Percentiles rank a stretch among this genome's conserved stretches.
These are phyloP conservation scores for Salmacisia buchloeana DNA, from an alignment of 1,284 basidiomycete genomes.

Conservation along the genomic window DNA sequence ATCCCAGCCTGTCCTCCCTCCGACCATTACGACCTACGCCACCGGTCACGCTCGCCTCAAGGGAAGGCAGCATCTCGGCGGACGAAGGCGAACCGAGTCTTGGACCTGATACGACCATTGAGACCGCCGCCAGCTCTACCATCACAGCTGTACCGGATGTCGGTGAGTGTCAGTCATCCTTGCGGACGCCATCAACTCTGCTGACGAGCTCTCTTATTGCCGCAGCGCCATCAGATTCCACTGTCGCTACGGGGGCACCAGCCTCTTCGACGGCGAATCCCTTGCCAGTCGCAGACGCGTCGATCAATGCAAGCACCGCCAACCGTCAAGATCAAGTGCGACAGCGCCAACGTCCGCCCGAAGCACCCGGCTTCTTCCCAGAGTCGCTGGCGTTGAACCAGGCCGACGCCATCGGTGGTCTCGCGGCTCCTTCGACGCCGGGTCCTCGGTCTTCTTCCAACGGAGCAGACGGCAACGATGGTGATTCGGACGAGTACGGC, in stretches of 20 bases:
- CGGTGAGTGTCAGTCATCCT: background rate
- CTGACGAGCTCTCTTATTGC: too few relatives aligned
- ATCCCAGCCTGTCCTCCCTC: background rate
- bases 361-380: conserved; percentile 1
- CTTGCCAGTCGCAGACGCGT: background rate
- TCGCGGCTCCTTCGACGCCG: background rate
- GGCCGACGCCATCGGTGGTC: background rate
- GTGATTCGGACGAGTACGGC: conserved; percentile 35
- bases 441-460: background rate
- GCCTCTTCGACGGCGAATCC: background rate
- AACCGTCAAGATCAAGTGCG: background rate
- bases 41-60: background rate
- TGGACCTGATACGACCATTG: background rate
- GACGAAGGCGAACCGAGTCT: background rate
- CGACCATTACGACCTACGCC: background rate
- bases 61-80: background rate
- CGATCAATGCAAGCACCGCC: background rate
- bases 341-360: background rate
- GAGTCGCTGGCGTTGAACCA: background rate
- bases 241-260: too few relatives aligned
- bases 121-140: background rate
- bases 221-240: too few relatives aligned
- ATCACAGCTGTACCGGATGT: background rate
- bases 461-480: conserved; percentile 9
- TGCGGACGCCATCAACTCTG: too few relatives aligned